Percentiles rank a stretch among this genome's conserved stretches.
These are phyloP conservation scores for Ophiocordyceps sinensis DNA, from an alignment of 2,329 filamentous ascomycete genomes.

Conservation along the genomic window DNA sequence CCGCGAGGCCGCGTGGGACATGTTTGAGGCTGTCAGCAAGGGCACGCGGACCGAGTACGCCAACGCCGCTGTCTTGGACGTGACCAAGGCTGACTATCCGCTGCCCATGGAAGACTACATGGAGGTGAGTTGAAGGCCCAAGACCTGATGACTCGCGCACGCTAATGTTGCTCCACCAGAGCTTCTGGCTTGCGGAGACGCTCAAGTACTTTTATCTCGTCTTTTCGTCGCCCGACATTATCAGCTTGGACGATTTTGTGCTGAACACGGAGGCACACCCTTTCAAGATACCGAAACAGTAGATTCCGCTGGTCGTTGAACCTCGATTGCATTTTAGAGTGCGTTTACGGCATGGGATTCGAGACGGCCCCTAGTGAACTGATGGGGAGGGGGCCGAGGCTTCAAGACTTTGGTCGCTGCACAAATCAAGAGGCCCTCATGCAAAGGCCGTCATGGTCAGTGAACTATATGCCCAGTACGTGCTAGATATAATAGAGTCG, in stretches of 20 bases:
- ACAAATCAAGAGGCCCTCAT: too few relatives aligned
- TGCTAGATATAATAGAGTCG: too few relatives aligned
- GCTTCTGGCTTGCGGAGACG: conserved; percentile 73
- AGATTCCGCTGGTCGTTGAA: not conserved
- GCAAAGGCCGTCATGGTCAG: too few relatives aligned
- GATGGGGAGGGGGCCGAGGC: too few relatives aligned
- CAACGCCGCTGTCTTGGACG: conserved; percentile 50
- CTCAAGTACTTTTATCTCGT: conserved; percentile 68
- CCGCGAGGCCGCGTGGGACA: conserved; percentile 56
- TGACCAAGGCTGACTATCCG: conserved; percentile 18
- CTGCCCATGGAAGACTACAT: conserved; percentile 29
- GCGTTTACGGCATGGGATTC: too few relatives aligned
- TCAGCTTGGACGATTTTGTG: conserved; percentile 26
- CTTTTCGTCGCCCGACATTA: conserved; percentile 40
- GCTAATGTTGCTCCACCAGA: conserved; percentile 46
- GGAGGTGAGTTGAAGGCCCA: conserved; percentile 32
- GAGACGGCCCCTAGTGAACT: too few relatives aligned
- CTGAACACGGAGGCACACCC: conserved; percentile 26
- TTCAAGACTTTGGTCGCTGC: too few relatives aligned
- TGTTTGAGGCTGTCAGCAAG: conserved; percentile 49
- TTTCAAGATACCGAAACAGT: conserved; percentile 27
- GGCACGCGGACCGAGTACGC: conserved; percentile 44
- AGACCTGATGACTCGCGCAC: not conserved
- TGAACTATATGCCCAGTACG: too few relatives aligned
- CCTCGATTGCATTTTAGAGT: too few relatives aligned